Evolutionary conservation across 768 basidiomycete species (phyloP).

Genomic region (Jaapia argillacea): DNA sequence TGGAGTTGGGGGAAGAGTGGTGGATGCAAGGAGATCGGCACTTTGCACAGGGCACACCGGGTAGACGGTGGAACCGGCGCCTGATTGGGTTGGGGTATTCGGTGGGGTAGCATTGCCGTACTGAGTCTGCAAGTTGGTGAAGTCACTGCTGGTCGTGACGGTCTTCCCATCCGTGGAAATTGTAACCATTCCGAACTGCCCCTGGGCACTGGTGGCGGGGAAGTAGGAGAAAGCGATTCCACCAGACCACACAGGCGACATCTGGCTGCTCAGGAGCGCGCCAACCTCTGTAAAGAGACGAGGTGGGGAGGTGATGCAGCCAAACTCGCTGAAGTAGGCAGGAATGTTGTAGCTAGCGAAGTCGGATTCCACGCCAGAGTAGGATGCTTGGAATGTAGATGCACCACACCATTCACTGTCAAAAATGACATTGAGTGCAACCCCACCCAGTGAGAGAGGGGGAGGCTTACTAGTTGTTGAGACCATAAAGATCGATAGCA

Average conservation of each 20-base stretch:
- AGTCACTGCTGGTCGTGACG: conserved; percentile 63
- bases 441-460: neutral
- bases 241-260: conserved; percentile 79
- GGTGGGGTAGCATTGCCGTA: conserved; percentile 48
- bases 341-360: conserved; percentile 64
- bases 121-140: conserved; percentile 49
- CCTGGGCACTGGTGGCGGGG: conserved; percentile 61
- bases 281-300: conserved; percentile 75
- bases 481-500: conserved; percentile 76
- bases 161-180: conserved; percentile 56
- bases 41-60: conserved; percentile 55
- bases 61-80: conserved; percentile 39
- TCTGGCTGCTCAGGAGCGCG: conserved; percentile 60
- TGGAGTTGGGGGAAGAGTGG: conserved; percentile 75
- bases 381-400: conserved; percentile 44
- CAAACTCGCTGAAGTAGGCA: conserved; percentile 88
- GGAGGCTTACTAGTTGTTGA: conserved; percentile 74
- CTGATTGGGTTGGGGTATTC: conserved; percentile 50
- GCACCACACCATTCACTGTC: conserved; percentile 77
- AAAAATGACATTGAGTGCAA: conserved; percentile 5
- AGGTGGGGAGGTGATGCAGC: conserved; percentile 52
- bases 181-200: conserved; percentile 80
- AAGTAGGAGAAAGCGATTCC: conserved; percentile 89
- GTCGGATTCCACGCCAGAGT: conserved; percentile 40
- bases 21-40: conserved; percentile 52